A percentile compares a stretch with the other conserved stretches of the same genome.
phyloP scores from a whole-genome alignment of 73 alveolate species.

The Blepharisma stoltei region DNA sequence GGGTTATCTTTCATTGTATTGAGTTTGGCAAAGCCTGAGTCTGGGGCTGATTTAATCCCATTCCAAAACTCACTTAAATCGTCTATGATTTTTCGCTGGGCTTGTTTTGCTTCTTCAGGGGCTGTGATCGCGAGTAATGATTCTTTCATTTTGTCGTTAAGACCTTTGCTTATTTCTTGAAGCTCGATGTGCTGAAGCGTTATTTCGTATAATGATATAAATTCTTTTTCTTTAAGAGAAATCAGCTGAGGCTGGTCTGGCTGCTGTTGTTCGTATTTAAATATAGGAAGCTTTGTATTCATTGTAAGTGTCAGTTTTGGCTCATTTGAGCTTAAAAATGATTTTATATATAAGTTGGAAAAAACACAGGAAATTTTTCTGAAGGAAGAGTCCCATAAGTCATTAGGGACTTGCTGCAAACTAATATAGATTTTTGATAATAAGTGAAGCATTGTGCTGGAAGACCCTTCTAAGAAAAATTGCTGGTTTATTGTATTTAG shows the following conservation, averaged over 20 bases:
- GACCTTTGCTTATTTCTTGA: slow-evolving; percentile 51
- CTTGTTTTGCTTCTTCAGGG: slow-evolving; percentile 67
- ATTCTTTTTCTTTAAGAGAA: slow-evolving; percentile 41
- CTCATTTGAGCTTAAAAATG: background rate
- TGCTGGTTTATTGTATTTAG: slow-evolving; percentile 57
- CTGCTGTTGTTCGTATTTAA: background rate
- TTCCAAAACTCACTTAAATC: slow-evolving; percentile 80
- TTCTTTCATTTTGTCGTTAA: slow-evolving; percentile 60
- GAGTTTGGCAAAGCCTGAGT: slow-evolving; percentile 56
- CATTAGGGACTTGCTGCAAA: slow-evolving; percentile 53
- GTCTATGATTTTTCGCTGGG: slow-evolving; percentile 47
- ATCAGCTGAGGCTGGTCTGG: background rate
- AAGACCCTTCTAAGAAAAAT: slow-evolving; percentile 43
- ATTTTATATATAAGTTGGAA: background rate
- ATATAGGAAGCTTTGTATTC: slow-evolving; percentile 15
- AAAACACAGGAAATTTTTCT: slow-evolving; percentile 44
- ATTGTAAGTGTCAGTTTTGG: background rate
- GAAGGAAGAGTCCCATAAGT: slow-evolving; percentile 60
- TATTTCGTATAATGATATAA: slow-evolving; percentile 54
- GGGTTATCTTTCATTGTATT: slow-evolving; percentile 66
- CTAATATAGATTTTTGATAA: slow-evolving; percentile 59
- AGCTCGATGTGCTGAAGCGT: slow-evolving; percentile 42
- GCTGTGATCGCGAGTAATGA: slow-evolving; percentile 32
- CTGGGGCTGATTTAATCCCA: slow-evolving; percentile 62
- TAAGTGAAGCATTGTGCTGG: slow-evolving; percentile 44